Base-by-base conservation (phyloP, 2,329 filamentous ascomycete genomes). In the Chrysoporthe austroafricana region DNA sequence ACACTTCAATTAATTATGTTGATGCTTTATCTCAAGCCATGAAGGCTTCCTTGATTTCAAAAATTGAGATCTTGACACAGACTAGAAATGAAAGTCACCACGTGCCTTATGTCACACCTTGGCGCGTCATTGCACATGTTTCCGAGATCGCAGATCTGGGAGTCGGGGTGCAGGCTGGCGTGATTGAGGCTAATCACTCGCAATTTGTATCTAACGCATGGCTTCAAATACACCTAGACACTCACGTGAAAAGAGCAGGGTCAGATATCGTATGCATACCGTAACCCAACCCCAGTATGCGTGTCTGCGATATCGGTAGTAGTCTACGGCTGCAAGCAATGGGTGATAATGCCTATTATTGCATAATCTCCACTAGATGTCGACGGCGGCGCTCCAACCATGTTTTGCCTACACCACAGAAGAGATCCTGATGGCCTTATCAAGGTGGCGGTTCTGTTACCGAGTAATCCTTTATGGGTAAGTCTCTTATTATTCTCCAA, bases 181-280 rank as follows among this genome's bases (percentile, higher is more conserved):
- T 65, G 62, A 68, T 68, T 46, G 66, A 68, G 62, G 62, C 66
- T 68, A 68, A 68, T 64, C 36, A 60, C 21, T 64, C 62, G 66
- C 66, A 60, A 67, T 64, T 26, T 43, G 50, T 44, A 39, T 60
- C 36, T 42, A 36, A 16, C 26, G 43, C 44, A 46, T 16, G 32
- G 4, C 18, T 4, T 26, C 42, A 32, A 61, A 48, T 42, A 46
- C 42, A 44, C n/a, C 42, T n/a, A 44, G 26, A 39, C 5, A 16
- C 14, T 9, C 16, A 39, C 14, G 9, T 34, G 4, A 4, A 18
- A 18, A 7, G 34, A 7, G 11, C 14, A 11, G 3, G 6, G 9
- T n/a, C 18, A 18, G 34, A 16, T n/a, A 39, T 36, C 54, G 32
- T 57, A 57, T 39, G 50, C 50, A 54, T 54, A 34, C 50, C 50